Base-by-base conservation (phyloP, 169 alveolate species). In the Ichthyophthirius multifiliis region DNA sequence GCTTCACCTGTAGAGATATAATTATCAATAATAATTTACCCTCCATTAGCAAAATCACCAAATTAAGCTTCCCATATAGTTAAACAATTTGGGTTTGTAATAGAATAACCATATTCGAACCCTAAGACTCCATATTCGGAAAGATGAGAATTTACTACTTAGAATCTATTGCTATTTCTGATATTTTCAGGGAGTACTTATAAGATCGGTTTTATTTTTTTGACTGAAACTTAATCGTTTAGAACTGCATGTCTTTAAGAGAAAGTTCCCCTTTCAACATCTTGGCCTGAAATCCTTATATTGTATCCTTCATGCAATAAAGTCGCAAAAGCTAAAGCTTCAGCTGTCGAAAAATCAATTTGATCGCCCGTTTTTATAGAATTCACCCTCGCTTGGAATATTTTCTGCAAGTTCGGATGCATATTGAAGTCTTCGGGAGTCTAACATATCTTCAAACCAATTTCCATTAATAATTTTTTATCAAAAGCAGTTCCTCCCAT, bases 1-100 rank as follows among this genome's bases (percentile, higher is more conserved):
- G 98, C 91, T 83, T 97, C 99, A 1, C 98, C 99, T 37, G 97
- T 78, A 55, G 97, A 96, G 16, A 98, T 91, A 82, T 95, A 97
- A 77, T 96, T 96, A 88, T 98, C 99, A 55, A 95, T 95, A 41
- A 96, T 92, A 35, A 96, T 94, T 88, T 98, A 98, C 30, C 99
- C 99, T 30, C 97, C 98, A 77, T 98, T 98, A 41, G 98, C 96
- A 84, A 98, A 98, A 90, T 98, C 99, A 35, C 99, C 99, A 75
- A 98, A 98, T 86, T 98, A 97, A 37, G 63, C 97, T 84, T 96
- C 98, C 98, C 98, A 96, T 20, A 96, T 93, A 75, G 92, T 86
- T 64, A 97, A 83, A 2, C 94, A 88, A 86, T 95, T 95, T 31
- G 99, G 99, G 77, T 95, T 93, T 65, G 97, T 97, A 77, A 95